Percentiles rank a stretch among this genome's conserved stretches.
phyloP scores from a whole-genome alignment of 257 asterid species.

The Ballota nigra region DNA sequence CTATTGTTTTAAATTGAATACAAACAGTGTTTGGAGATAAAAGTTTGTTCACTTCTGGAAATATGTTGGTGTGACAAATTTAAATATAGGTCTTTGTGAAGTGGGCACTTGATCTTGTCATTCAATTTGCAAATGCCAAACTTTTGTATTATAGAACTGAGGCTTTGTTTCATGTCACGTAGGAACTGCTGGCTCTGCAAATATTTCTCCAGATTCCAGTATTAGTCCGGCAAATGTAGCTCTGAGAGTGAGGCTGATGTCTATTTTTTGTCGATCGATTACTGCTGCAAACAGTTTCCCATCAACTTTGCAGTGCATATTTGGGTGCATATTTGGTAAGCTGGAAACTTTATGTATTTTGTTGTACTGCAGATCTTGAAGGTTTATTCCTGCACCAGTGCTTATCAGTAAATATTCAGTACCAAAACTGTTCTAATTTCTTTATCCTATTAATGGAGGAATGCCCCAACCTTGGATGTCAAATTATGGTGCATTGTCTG shows the following conservation, averaged over 20 bases:
- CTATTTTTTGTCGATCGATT: slow-evolving; percentile 87
- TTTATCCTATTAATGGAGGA: slow-evolving; percentile 15
- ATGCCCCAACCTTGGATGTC: slow-evolving; percentile 13
- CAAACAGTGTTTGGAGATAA: slow-evolving; percentile 2
- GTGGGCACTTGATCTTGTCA: slow-evolving; percentile 7
- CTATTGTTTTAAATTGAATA: slow-evolving; percentile 4
- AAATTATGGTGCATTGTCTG: not conserved
- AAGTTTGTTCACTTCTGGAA: slow-evolving; percentile 14
- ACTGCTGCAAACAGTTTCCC: slow-evolving; percentile 93
- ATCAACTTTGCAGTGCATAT: slow-evolving; percentile 89
- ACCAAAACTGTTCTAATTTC: slow-evolving; percentile 9
- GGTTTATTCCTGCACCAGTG: not conserved
- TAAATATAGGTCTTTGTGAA: not conserved
- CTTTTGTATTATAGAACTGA: slow-evolving; percentile 10
- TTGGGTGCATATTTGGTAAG: slow-evolving; percentile 89
- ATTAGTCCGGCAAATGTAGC: slow-evolving; percentile 66
- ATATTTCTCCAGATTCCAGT: slow-evolving; percentile 62
- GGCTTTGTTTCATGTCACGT: slow-evolving; percentile 31
- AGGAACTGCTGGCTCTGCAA: slow-evolving; percentile 69
- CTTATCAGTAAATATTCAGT: not conserved
- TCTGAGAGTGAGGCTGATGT: slow-evolving; percentile 74
- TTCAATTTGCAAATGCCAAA: slow-evolving; percentile 18
- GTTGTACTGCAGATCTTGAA: slow-evolving; percentile 10
- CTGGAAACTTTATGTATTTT: slow-evolving; percentile 21
- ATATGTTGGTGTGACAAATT: slow-evolving; percentile 10